phyloP scores from a whole-genome alignment of 805 yeast genomes.

The Candida pseudoglaebosa region DNA sequence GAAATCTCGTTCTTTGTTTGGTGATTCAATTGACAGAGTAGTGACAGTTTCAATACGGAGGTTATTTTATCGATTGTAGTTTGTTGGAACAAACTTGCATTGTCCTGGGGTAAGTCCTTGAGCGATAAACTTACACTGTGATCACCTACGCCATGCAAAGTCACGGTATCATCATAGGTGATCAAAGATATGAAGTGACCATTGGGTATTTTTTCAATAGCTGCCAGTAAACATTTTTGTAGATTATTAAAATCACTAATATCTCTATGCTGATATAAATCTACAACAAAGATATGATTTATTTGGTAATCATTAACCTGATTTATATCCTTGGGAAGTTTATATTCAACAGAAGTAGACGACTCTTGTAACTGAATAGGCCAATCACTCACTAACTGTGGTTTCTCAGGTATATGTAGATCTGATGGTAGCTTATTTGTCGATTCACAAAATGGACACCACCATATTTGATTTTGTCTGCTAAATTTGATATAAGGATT shows the following conservation, averaged over 20 bases:
- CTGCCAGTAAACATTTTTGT: slow-evolving; percentile 10
- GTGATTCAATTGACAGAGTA: slow-evolving; percentile 8
- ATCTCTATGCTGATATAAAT: slow-evolving; percentile 27
- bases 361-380: slow-evolving; percentile 25
- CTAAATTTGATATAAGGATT: slow-evolving; percentile 29
- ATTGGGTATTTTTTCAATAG: slow-evolving; percentile 14
- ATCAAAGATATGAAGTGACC: slow-evolving; percentile 21
- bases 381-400: slow-evolving; percentile 15
- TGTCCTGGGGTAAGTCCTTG: background rate
- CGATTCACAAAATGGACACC: slow-evolving; percentile 35
- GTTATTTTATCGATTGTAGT: background rate
- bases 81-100: background rate
- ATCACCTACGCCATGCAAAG: slow-evolving; percentile 15
- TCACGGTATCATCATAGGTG: slow-evolving; percentile 26
- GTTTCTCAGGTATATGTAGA: slow-evolving; percentile 13
- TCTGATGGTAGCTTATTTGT: slow-evolving; percentile 18
- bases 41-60: background rate
- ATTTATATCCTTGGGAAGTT: slow-evolving; percentile 24
- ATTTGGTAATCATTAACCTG: slow-evolving; percentile 7
- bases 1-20: slow-evolving; percentile 8
- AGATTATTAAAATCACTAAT: slow-evolving; percentile 15
- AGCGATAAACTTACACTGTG: background rate
- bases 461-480: slow-evolving; percentile 29
- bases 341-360: slow-evolving; percentile 27
- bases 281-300: slow-evolving; percentile 24